These are phyloP conservation scores for Aechmea fasciata DNA, from an alignment of 176 grass and related monocot genomes.

Conservation along the genomic window DNA sequence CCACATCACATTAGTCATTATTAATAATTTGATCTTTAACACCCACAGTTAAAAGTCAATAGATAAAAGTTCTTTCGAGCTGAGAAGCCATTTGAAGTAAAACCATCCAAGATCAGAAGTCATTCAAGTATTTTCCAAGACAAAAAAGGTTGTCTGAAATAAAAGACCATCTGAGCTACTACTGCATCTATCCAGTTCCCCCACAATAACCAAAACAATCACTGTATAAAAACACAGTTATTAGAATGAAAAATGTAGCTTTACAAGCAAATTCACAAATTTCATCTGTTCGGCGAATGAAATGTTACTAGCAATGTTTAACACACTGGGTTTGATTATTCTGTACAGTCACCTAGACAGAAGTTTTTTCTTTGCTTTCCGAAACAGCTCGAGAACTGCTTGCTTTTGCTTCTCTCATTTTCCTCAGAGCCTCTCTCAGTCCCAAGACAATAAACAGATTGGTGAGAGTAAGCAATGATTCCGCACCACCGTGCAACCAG, in stretches of 20 bases:
- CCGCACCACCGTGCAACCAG: conserved; percentile 65
- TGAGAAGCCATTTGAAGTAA: no score
- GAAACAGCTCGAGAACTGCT: conserved; percentile 25
- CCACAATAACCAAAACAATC: background rate
- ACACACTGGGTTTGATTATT: background rate
- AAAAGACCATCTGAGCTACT: background rate
- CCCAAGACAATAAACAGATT: conserved; percentile 80
- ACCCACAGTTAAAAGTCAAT: no score
- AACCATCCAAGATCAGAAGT: no score
- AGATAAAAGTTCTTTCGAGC: no score
- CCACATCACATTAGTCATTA: no score
- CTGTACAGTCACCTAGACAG: conserved; percentile 34
- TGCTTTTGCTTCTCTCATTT: conserved; percentile 37
- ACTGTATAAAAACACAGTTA: background rate
- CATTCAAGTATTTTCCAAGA: no score
- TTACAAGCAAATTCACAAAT: background rate
- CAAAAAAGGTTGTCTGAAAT: no score
- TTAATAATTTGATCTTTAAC: no score
- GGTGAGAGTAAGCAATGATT: conserved; percentile 82
- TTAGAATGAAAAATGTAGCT: background rate
- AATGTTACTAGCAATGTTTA: background rate
- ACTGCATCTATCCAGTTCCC: background rate
- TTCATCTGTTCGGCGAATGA: background rate
- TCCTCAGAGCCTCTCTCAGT: conserved; percentile 57
- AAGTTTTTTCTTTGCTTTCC: conserved; percentile 52